phyloP scores from a whole-genome alignment of 495 filamentous ascomycete species.

The Neurospora pannonica region DNA sequence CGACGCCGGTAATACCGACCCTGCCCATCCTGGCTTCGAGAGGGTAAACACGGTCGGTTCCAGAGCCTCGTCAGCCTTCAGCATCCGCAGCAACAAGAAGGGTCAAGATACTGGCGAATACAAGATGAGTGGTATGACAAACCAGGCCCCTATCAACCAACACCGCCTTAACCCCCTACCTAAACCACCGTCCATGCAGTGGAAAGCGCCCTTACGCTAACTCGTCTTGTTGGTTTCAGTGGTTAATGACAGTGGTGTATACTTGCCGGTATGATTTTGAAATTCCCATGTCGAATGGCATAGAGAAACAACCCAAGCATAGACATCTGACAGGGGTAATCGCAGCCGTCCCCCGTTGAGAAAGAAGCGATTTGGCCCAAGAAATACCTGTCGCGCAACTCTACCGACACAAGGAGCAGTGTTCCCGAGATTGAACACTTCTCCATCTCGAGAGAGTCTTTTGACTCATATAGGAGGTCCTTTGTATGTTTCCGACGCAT shows the following conservation, averaged over 20 bases:
- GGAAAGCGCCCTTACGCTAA: neutral
- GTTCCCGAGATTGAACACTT: constrained; percentile 84
- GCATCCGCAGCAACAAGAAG: constrained; percentile 46
- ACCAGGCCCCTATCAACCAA: neutral
- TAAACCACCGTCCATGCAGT: neutral
- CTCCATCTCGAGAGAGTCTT: constrained; percentile 93
- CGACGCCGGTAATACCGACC: constrained; percentile 10
- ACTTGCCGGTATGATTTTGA: constrained; percentile 65
- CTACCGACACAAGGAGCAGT: constrained; percentile 56
- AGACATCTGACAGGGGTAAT: constrained; percentile 8
- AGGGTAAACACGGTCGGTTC: constrained; percentile 47
- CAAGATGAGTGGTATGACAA: constrained; percentile 66
- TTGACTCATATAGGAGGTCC: constrained; percentile 93
- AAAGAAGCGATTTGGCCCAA: constrained; percentile 76
- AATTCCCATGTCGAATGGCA: neutral
- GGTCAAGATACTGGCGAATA: constrained; percentile 59
- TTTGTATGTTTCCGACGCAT: constrained; percentile 54
- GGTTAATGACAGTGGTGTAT: constrained; percentile 93
- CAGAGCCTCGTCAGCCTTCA: constrained; percentile 49
- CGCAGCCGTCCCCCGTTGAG: constrained; percentile 81
- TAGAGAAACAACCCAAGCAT: neutral
- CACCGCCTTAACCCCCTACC: neutral
- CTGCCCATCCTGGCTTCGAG: constrained; percentile 39
- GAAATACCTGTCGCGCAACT: constrained; percentile 58
- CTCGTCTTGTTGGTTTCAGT: constrained; percentile 42